Conservation (phyloP, 768 basidiomycete species). For the Hericium erinaceus region DNA sequence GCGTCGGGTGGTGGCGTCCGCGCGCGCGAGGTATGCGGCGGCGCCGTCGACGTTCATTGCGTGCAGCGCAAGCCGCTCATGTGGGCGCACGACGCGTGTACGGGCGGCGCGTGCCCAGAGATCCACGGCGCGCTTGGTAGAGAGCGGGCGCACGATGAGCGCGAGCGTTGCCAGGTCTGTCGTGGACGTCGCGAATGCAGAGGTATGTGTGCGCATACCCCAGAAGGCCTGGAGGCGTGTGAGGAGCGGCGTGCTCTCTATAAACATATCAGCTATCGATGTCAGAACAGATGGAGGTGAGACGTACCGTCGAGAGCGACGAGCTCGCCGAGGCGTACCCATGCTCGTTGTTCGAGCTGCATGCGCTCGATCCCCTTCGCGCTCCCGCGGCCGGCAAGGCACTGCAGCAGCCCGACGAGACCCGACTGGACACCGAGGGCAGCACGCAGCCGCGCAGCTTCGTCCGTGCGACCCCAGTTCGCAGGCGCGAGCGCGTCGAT, state of each 20-base stretch:
- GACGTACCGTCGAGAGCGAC: constrained; percentile 29
- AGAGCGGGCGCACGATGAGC: constrained; percentile 40
- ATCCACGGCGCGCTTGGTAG: constrained; percentile 31
- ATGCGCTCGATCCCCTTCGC: constrained; percentile 27
- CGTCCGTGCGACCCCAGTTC: constrained; percentile 27
- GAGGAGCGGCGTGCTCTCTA: constrained; percentile 21
- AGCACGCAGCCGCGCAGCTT: constrained; percentile 28
- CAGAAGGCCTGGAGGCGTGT: constrained; percentile 49
- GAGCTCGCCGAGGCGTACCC: constrained; percentile 43
- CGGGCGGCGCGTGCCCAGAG: constrained; percentile 33
- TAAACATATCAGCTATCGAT: background rate
- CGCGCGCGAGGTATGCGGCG: constrained; percentile 26
- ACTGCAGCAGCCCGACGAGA: constrained; percentile 26
- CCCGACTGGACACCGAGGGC: constrained; percentile 33
- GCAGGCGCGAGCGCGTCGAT: constrained; percentile 24
- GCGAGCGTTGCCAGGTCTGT: constrained; percentile 50
- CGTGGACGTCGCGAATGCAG: constrained; percentile 30
- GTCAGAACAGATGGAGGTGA: background rate
- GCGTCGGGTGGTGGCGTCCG: background rate
- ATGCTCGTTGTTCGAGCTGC: constrained; percentile 37
- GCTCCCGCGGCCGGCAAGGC: constrained; percentile 19
- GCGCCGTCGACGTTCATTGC: constrained; percentile 48
- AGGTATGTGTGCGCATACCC: constrained; percentile 34
- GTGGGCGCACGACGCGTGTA: constrained; percentile 26
- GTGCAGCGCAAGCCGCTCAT: constrained; percentile 48